Evolutionary conservation across 2,329 filamentous ascomycete species (phyloP), one percentile per base, ranked within the genome.

Genomic region (Talaromyces sp.): DNA sequence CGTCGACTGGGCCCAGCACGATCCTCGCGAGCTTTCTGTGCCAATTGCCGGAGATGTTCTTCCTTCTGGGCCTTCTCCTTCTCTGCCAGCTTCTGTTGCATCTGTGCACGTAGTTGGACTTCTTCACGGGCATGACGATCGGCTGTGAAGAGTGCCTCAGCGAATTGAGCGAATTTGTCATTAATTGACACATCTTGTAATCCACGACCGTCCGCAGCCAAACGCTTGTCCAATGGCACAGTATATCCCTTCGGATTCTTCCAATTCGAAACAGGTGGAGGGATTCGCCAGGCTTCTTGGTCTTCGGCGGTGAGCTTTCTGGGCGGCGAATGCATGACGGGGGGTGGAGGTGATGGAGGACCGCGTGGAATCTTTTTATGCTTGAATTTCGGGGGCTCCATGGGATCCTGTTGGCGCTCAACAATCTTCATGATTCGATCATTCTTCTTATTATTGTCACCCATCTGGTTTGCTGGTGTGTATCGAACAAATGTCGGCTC

Each of bases 241-340:
- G 94, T 99, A 69, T 96, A 99, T 65, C 94, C 94, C 77, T 97
- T 97, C 1, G 93, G 90, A 72, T 99, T 99, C 83, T 99, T 99
- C 94, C 94, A 99, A 73, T 97, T 97, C 17, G 90, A 96, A 2
- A 99, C 87, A 0, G 93, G 90, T 2, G 93, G 91, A 0, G 87
- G 87, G 29, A 90, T 97, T 67, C 87, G 91, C 94, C 94, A 99
- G 54, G 90, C 90, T 72, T 97, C 94, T 73, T 97, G 93, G 65
- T 99, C 94, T 71, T 96, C 92, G 5, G 93, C 94, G 1, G 94
- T 99, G 56, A 99, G 81, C 69, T 97, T 99, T 57, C 94, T 82
- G 0, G 94, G 92, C 13, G 94, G 94, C 2, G 91, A 96, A 72
- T 96, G 92, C 85, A 99, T 90, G 44, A 99, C 86, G 2, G 94